Percentiles rank a stretch among this genome's conserved stretches.
These are phyloP conservation scores for Zanthoxylum bungeanum DNA, from an alignment of 345 rosid genomes.

Conservation along the genomic window DNA sequence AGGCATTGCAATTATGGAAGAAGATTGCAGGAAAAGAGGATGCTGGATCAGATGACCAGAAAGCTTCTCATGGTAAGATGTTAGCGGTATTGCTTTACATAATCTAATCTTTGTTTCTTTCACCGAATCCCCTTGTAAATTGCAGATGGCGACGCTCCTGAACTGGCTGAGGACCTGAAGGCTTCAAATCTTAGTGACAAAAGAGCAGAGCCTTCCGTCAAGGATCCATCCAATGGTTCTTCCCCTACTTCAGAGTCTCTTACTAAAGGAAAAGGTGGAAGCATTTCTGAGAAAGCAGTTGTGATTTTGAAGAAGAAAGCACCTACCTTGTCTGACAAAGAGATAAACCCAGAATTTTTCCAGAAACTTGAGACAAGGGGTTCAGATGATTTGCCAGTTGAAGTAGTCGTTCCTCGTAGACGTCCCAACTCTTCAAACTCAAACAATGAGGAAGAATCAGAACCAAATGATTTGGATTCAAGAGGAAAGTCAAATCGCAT, in stretches of 20 bases:
- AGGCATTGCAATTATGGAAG: constrained; percentile 93
- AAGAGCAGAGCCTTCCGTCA: constrained; percentile 38
- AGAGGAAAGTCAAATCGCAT: constrained; percentile 45
- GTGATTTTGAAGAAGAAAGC: constrained; percentile 88
- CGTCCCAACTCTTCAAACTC: constrained; percentile 51
- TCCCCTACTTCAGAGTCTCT: constrained; percentile 48
- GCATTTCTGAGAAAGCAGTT: constrained; percentile 75
- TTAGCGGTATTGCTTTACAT: constrained; percentile 5
- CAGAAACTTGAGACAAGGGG: constrained; percentile 82
- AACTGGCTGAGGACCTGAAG: constrained; percentile 39
- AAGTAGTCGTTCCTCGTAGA: constrained; percentile 87
- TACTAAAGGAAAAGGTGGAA: constrained; percentile 56
- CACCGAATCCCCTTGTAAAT: constrained; percentile 6
- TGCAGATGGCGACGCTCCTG: constrained; percentile 35
- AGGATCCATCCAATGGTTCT: constrained; percentile 48
- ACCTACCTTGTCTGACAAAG: constrained; percentile 78
- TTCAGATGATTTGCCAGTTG: constrained; percentile 82
- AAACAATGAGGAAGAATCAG: constrained; percentile 57
- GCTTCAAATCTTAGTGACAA: constrained; percentile 37
- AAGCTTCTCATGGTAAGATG: constrained; percentile 55
- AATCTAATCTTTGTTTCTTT: constrained; percentile 1
- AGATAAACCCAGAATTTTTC: constrained; percentile 90
- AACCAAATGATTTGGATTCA: constrained; percentile 41
- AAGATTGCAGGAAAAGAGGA: constrained; percentile 77
- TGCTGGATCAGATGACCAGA: constrained; percentile 58